Conservation (phyloP, 2,329 filamentous ascomycete genomes). For the Sporothrix variecibatus region DNA sequence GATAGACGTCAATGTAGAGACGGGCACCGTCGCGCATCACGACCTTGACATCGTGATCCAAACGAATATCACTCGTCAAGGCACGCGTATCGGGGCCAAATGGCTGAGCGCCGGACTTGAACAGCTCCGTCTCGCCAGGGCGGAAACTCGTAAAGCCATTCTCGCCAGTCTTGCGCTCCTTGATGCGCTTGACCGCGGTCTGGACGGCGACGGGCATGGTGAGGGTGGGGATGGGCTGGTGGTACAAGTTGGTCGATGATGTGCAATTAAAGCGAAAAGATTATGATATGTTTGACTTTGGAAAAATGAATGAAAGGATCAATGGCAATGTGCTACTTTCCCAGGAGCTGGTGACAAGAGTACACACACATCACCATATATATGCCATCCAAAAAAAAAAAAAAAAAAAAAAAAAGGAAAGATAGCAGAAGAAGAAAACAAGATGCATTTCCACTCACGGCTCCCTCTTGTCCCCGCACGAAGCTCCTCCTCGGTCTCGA, state of each 20-base stretch:
- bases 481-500: neutral
- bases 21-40: neutral
- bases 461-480: neutral
- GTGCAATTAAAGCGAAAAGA: too few species aligned
- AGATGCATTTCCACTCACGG: too few species aligned
- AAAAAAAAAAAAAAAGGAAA: too few species aligned
- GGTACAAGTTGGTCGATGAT: neutral
- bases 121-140: neutral
- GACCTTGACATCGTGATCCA: neutral
- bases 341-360: too few species aligned
- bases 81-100: constrained; percentile 1
- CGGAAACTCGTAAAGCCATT: neutral
- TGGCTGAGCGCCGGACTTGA: neutral
- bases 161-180: neutral
- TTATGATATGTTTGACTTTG: too few species aligned
- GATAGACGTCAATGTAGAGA: neutral
- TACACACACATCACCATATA: too few species aligned
- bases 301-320: too few species aligned
- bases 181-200: neutral
- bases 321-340: too few species aligned
- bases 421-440: too few species aligned
- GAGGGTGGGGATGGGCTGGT: neutral
- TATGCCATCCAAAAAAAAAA: too few species aligned
- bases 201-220: neutral
- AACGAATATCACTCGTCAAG: neutral